These are phyloP conservation scores for Trichothecium roseum DNA, from an alignment of 2,329 filamentous ascomycete species.

Conservation along the genomic window DNA sequence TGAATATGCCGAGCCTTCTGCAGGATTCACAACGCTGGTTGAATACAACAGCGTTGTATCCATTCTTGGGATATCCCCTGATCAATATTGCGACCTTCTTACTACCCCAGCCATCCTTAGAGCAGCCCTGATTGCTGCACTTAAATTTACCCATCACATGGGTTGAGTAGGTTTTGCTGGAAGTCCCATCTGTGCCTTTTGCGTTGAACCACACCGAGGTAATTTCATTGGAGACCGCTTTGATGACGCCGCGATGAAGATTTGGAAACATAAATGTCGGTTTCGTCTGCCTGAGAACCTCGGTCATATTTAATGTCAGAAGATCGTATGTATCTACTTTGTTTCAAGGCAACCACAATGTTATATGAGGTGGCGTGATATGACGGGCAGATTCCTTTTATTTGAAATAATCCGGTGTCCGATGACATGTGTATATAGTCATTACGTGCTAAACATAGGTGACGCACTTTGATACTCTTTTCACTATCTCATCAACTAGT, in stretches of 20 bases:
- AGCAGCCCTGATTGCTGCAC: constrained; percentile 17
- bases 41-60: constrained; percentile 26
- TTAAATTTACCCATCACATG: constrained; percentile 12
- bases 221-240: too few relatives aligned
- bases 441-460: too few relatives aligned
- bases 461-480: too few relatives aligned
- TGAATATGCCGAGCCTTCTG: constrained; percentile 13
- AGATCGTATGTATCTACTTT: too few relatives aligned
- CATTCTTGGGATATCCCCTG: constrained; percentile 13
- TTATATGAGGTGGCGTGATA: too few relatives aligned
- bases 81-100: constrained; percentile 22
- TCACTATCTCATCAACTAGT: too few relatives aligned
- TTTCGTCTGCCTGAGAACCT: too few relatives aligned
- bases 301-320: too few relatives aligned
- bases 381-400: too few relatives aligned
- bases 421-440: too few relatives aligned
- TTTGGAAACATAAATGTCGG: background rate
- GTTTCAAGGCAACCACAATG: too few relatives aligned
- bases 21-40: constrained; percentile 23
- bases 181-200: constrained; percentile 5
- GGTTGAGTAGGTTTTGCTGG: constrained; percentile 5
- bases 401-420: too few relatives aligned
- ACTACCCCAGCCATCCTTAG: constrained; percentile 18
- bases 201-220: constrained; percentile 17
- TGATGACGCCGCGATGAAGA: background rate